A percentile compares a stretch with the other conserved stretches of the same genome.
These are phyloP conservation scores for Trichoderma hamatum DNA, from an alignment of 2,329 filamentous ascomycete species.

Conservation along the genomic window DNA sequence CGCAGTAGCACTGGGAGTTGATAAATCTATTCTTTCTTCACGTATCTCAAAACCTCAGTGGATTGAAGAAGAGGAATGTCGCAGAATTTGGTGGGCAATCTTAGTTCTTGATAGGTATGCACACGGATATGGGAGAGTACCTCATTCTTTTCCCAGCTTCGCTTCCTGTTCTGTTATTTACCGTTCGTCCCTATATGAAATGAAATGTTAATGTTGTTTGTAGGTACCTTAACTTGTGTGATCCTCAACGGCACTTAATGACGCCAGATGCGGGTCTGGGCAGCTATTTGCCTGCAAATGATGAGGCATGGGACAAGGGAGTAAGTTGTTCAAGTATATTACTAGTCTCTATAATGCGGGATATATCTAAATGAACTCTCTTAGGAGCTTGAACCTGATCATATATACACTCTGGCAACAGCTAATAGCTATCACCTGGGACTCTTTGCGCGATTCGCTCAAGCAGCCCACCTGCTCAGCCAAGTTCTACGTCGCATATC, in stretches of 20 bases:
- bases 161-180: background rate
- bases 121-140: background rate
- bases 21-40: slow-evolving; percentile 9
- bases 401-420: slow-evolving; percentile 14
- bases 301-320: slow-evolving; percentile 24
- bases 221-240: slow-evolving; percentile 25
- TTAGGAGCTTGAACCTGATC: background rate
- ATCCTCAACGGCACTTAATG: slow-evolving; percentile 22
- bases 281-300: slow-evolving; percentile 26
- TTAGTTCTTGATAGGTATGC: slow-evolving; percentile 25
- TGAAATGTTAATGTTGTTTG: background rate
- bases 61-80: slow-evolving; percentile 24
- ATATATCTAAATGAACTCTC: background rate
- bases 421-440: slow-evolving; percentile 24
- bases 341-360: no score
- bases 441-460: slow-evolving; percentile 26
- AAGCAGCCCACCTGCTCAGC: slow-evolving; percentile 26
- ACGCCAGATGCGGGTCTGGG: slow-evolving; percentile 24
- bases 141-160: background rate
- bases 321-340: background rate
- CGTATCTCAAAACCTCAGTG: background rate
- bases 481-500: slow-evolving; percentile 15
- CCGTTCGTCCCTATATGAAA: no score
- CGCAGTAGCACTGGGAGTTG: slow-evolving; percentile 4
- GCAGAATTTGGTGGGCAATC: slow-evolving; percentile 24